Evolutionary conservation across 2,329 filamentous ascomycete species (phyloP).

Genomic region (Nothopassalora personata): DNA sequence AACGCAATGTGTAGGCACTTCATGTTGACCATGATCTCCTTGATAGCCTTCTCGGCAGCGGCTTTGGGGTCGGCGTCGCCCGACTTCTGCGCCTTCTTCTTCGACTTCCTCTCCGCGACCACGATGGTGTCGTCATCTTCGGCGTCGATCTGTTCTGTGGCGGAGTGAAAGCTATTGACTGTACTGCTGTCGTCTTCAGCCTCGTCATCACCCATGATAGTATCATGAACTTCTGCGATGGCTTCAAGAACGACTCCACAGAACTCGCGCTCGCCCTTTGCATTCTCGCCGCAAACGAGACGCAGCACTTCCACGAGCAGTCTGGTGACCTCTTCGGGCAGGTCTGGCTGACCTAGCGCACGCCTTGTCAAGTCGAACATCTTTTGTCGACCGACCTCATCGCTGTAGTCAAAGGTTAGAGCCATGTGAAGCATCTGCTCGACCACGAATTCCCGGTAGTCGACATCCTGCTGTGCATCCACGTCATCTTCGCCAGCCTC

Average conservation of each 20-base stretch:
- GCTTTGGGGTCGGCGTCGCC: constrained; percentile 56
- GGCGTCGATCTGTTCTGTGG: constrained; percentile 74
- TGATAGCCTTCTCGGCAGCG: constrained; percentile 67
- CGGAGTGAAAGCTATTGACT: constrained; percentile 88
- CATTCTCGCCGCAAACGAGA: constrained; percentile 71
- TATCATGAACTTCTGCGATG: constrained; percentile 93
- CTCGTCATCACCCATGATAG: constrained; percentile 67
- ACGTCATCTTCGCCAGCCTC: constrained; percentile 48
- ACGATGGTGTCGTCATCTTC: constrained; percentile 44
- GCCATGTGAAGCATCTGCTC: constrained; percentile 93
- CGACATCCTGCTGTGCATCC: constrained; percentile 66
- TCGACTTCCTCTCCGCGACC: constrained; percentile 30
- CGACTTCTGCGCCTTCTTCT: constrained; percentile 37
- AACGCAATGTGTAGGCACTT: constrained; percentile 97
- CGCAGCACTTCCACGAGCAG: constrained; percentile 77
- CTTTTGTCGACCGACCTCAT: constrained; percentile 88
- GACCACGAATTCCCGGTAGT: constrained; percentile 90
- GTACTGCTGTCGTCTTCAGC: constrained; percentile 43
- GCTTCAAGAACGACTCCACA: constrained; percentile 84
- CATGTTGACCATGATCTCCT: constrained; percentile 94
- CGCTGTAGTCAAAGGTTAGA: constrained; percentile 89
- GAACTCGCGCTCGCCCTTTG: constrained; percentile 73
- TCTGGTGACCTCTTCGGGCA: constrained; percentile 89
- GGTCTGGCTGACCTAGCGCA: constrained; percentile 74
- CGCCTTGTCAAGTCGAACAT: constrained; percentile 91